Base-by-base conservation (phyloP, 805 yeast species). In the Kregervanrija delftensis region DNA sequence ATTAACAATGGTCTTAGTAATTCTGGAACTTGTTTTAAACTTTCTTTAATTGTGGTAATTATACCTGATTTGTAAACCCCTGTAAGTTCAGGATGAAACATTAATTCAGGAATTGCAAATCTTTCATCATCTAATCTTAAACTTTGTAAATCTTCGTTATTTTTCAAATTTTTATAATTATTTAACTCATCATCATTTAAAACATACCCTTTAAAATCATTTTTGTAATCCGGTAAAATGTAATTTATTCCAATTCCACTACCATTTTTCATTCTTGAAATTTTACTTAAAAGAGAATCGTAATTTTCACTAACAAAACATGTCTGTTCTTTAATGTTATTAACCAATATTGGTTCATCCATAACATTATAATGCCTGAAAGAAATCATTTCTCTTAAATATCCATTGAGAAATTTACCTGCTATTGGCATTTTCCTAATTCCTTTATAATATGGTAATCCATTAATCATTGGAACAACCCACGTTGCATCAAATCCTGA, bases 321-420 rank as follows among this genome's bases (percentile, higher is more conserved):
- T 33, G 91, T 67, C 47, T 75, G 69, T 57, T 90, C 96, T 57
- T 93, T 93, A 52, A 95, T 85, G 40, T 84, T 81, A 58, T 89
- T 87, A 40, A 93, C 81, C 39, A 93, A 65, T 2, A 85, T 69
- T 0, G 96, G 83, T 63, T 95, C 99, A 49, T 93, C 96, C 59
- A 87, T 81, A 53, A 93, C 89, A 57, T 93, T 91, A 61, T 90
- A 93, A 66, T 93, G 93, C 43, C 97, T 72, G 58, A 85, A 93
- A 2, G 96, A 87, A 11, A 91, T 77, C 40, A 86, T 72, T 58
- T 93, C 98, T 50, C 89, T 73, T 42, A 95, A 63, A 41, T 83
- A 77, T 3, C 96, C 96, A 43, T 88, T 86, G 42, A 93, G 64
- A 41, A 86, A 70, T 45, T 86, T 74, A 0, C 99, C 99, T 0